phyloP scores from a whole-genome alignment of 2,329 filamentous ascomycete species.

The Sarocladium brachiariae region DNA sequence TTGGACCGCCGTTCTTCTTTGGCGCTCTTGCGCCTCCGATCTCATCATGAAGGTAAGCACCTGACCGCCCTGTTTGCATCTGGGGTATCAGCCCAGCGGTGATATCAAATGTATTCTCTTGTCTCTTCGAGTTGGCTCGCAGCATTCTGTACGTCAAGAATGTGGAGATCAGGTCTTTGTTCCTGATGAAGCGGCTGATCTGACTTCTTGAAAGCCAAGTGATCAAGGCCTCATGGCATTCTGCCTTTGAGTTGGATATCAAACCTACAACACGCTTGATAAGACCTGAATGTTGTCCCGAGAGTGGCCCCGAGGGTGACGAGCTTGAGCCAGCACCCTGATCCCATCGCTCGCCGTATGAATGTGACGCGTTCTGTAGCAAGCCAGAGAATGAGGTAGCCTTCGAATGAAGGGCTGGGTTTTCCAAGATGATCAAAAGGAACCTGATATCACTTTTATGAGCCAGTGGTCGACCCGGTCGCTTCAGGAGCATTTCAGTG shows the following conservation, averaged over 20 bases:
- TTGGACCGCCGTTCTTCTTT: slow-evolving; percentile 40
- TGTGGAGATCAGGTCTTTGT: slow-evolving; percentile 69
- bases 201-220: slow-evolving; percentile 72
- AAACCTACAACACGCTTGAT: slow-evolving; percentile 80
- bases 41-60: slow-evolving; percentile 72
- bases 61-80: slow-evolving; percentile 58
- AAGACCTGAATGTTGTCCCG: slow-evolving; percentile 71
- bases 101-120: slow-evolving; percentile 54
- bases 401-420: slow-evolving; percentile 61
- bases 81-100: slow-evolving; percentile 66
- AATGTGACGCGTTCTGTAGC: slow-evolving; percentile 24
- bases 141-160: slow-evolving; percentile 78
- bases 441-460: slow-evolving; percentile 68
- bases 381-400: slow-evolving; percentile 34
- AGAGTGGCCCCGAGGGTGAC: slow-evolving; percentile 34
- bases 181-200: slow-evolving; percentile 57
- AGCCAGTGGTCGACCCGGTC: slow-evolving; percentile 63
- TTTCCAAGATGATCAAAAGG: slow-evolving; percentile 69
- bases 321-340: neutral
- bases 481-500: slow-evolving; percentile 71
- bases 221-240: slow-evolving; percentile 71
- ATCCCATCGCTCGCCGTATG: slow-evolving; percentile 13
- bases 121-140: slow-evolving; percentile 62
- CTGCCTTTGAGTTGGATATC: slow-evolving; percentile 65
- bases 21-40: slow-evolving; percentile 46